Evolutionary conservation across 495 filamentous ascomycete genomes (phyloP), one percentile per base, ranked within the genome.

Genomic region (Cercophora sp.): DNA sequence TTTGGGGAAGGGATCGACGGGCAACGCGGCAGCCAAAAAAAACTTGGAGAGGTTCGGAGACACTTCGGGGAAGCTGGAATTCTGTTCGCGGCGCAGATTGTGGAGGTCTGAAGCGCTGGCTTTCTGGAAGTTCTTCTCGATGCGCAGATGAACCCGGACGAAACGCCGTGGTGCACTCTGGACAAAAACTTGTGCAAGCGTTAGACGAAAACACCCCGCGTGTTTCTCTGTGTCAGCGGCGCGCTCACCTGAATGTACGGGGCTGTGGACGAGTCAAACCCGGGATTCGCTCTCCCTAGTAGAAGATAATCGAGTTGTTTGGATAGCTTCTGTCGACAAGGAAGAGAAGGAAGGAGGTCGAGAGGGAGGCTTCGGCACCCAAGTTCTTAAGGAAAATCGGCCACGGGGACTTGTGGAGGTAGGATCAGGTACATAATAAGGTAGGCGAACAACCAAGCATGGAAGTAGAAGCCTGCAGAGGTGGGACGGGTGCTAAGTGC

Each of bases 381-480:
- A 26, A 25, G 35, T 22, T 49, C 26, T 31, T 32, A 20, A 19
- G 13, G 43, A 19, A 31, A 32, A n/a, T n/a, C n/a, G n/a, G n/a
- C n/a, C n/a, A n/a, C n/a, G n/a, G n/a, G n/a, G n/a, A n/a, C n/a
- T n/a, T 37, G 46, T 37, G 31, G 46, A 37, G 29, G 46, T n/a
- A 3, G 22, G n/a, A n/a, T n/a, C n/a, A 36, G 46, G 46, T 36
- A 35, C 34, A 50, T 37, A 51, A 19, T 26, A 51, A 41, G 34
- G 15, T 29, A 22, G 22, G 32, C 16, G 8, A 50, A 27, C 24
- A 27, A n/a, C 11, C 44, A 47, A 19, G n/a, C n/a, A n/a, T n/a
- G n/a, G n/a, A n/a, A n/a, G n/a, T n/a, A n/a, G n/a, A n/a, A n/a
- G 26, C 15, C n/a, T 22, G 16, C 44, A 23, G 43, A 20, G 20